A percentile compares a stretch with the other conserved stretches of the same genome.
phyloP scores from a whole-genome alignment of 1,284 basidiomycete genomes.

The Heterobasidion parviporum region DNA sequence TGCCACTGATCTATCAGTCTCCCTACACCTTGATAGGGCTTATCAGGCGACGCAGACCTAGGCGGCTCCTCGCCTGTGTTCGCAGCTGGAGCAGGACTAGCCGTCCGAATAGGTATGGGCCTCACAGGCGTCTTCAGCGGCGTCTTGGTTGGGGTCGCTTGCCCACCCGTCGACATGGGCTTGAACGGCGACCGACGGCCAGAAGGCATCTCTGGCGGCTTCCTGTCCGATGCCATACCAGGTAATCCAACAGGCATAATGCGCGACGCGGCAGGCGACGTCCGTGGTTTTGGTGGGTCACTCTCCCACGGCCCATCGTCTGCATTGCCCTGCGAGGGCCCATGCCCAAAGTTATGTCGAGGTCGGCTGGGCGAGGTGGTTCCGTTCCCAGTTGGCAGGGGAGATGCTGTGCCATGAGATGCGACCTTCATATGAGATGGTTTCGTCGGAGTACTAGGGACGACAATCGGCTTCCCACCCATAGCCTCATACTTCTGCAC shows the following conservation, averaged over 20 bases:
- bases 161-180: slow-evolving; percentile 1
- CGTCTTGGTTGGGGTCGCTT: slow-evolving; percentile 6
- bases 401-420: slow-evolving; percentile 11
- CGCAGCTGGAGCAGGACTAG: background rate
- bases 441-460: slow-evolving; percentile 16
- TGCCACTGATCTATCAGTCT: slow-evolving; percentile 81
- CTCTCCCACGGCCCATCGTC: slow-evolving; percentile 14
- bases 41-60: slow-evolving; percentile 58
- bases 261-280: slow-evolving; percentile 17
- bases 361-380: background rate
- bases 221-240: slow-evolving; percentile 8
- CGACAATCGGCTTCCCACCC: slow-evolving; percentile 29
- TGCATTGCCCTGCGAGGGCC: slow-evolving; percentile 17
- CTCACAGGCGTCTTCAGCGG: slow-evolving; percentile 5
- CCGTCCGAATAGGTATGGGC: background rate
- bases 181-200: slow-evolving; percentile 19
- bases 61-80: slow-evolving; percentile 20
- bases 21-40: slow-evolving; percentile 71
- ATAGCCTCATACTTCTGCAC: slow-evolving; percentile 72
- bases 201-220: slow-evolving; percentile 8
- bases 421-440: slow-evolving; percentile 8
- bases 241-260: slow-evolving; percentile 18
- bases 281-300: slow-evolving; percentile 17
- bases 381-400: slow-evolving; percentile 21
- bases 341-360: slow-evolving; percentile 11